Percentiles rank a stretch among this genome's conserved stretches.
phyloP scores from a whole-genome alignment of 2,329 filamentous ascomycete species.

The Purpureocillium lavendulum region DNA sequence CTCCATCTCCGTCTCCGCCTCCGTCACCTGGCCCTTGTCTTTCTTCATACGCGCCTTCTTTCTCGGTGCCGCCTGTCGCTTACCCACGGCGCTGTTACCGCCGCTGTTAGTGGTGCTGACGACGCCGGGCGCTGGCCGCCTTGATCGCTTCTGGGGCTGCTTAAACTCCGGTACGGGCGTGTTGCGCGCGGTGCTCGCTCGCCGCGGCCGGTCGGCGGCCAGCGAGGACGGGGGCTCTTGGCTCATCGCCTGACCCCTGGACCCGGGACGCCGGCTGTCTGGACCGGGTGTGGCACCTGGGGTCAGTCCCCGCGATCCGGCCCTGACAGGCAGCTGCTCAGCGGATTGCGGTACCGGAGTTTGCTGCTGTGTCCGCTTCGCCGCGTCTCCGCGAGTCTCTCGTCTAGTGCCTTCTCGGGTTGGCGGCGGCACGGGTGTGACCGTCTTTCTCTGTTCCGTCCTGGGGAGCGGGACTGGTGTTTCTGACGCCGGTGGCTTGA shows the following conservation, averaged over 20 bases:
- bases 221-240: slow-evolving; percentile 41
- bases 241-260: slow-evolving; percentile 43
- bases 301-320: slow-evolving; percentile 24
- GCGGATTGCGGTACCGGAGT: slow-evolving; percentile 10
- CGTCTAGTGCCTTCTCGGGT: slow-evolving; percentile 25
- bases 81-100: slow-evolving; percentile 60
- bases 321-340: slow-evolving; percentile 13
- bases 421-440: slow-evolving; percentile 19
- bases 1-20: slow-evolving; percentile 35
- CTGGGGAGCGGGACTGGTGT: slow-evolving; percentile 28
- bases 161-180: slow-evolving; percentile 43
- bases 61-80: slow-evolving; percentile 59
- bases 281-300: slow-evolving; percentile 22
- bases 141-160: slow-evolving; percentile 47
- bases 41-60: slow-evolving; percentile 51
- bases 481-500: slow-evolving; percentile 22
- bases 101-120: slow-evolving; percentile 55
- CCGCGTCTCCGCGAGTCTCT: slow-evolving; percentile 36
- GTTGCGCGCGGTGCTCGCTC: slow-evolving; percentile 48
- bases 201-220: slow-evolving; percentile 44
- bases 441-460: slow-evolving; percentile 21
- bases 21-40: slow-evolving; percentile 30
- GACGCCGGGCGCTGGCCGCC: slow-evolving; percentile 64
- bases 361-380: slow-evolving; percentile 31
- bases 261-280: slow-evolving; percentile 39